A percentile compares a stretch with the other conserved stretches of the same genome.
Conservation (phyloP, 768 basidiomycete genomes). For the Flagelloscypha sp. region DNA sequence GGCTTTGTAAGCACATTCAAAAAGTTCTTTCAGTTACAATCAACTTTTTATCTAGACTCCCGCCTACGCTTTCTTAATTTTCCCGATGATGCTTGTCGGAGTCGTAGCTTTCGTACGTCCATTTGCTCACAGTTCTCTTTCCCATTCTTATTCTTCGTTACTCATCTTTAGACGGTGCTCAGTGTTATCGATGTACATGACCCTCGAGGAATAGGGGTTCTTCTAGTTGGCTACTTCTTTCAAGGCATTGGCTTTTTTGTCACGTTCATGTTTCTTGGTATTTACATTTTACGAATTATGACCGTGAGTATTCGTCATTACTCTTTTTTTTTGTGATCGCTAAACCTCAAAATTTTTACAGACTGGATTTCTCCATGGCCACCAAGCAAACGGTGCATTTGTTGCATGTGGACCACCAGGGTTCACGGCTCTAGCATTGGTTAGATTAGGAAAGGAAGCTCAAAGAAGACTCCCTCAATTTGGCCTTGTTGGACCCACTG, state of each 20-base stretch:
- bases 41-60: too few relatives aligned
- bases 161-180: too few relatives aligned
- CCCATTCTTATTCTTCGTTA: not conserved
- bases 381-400: conserved; percentile 41
- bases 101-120: conserved; percentile 38
- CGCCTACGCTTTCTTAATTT: conserved; percentile 27
- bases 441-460: conserved; percentile 33
- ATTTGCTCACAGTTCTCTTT: too few relatives aligned
- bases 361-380: conserved; percentile 39
- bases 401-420: conserved; percentile 41
- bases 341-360: conserved; percentile 3
- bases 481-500: conserved; percentile 25
- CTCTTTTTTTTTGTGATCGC: too few relatives aligned
- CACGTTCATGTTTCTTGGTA: conserved; percentile 41
- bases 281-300: conserved; percentile 28
- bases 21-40: too few relatives aligned
- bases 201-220: conserved; percentile 30
- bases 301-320: conserved; percentile 20
- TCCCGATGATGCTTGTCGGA: conserved; percentile 38
- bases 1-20: too few relatives aligned
- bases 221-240: conserved; percentile 38
- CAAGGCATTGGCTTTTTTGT: conserved; percentile 43
- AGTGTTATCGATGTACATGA: conserved; percentile 27
- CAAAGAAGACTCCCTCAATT: conserved; percentile 21
- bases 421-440: conserved; percentile 39